Base-by-base conservation (phyloP, 2,329 filamentous ascomycete species). In the Cercospora citrullina region DNA sequence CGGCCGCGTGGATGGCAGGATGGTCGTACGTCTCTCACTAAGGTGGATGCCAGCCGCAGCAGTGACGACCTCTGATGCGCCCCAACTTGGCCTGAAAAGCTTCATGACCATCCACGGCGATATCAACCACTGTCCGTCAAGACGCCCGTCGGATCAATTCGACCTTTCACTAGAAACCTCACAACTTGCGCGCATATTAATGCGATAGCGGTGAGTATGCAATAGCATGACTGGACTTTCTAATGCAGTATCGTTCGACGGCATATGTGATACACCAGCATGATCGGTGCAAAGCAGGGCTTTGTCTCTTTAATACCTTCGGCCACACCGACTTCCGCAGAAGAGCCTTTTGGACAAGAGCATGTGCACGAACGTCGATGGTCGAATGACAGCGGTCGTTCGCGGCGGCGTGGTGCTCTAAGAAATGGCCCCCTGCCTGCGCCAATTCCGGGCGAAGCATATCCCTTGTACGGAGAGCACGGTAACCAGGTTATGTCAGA, bases 401-500 rank as follows among this genome's bases (percentile, higher is more conserved):
- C 23, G 23, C 12, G 23, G 23, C 48, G 21, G 48, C 48, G 23
- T 55, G 48, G 23, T 55, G 12, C 12, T 23, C 21, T 26, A 55
- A 55, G 48, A 55, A 55, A 26, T 55, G 23, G 36, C 55, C 55
- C 55, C 62, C 33, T 59, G 51, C 31, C 53, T 28, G 23, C 23
- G 23, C 26, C 30, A 58, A 64, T 59, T 58, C 62, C 53, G 62
- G 33, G 18, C 26, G 51, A 64, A 23, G 31, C 62, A 58, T 59
- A n/a, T 58, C 53, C 62, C 62, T 59, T 59, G 62, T 26, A 58
- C 62, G 62, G 62, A 59, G 23, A 45, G 23, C 21, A 64, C 62
- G 53, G 51, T 64, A 18, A 48, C 62, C 51, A 64, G 62, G 62
- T 58, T 53, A 45, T 45, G 30, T 45, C 16, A 21, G 33, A 48